Evolutionary conservation across 495 filamentous ascomycete genomes (phyloP).

Genomic region (Echria macrotheca): DNA sequence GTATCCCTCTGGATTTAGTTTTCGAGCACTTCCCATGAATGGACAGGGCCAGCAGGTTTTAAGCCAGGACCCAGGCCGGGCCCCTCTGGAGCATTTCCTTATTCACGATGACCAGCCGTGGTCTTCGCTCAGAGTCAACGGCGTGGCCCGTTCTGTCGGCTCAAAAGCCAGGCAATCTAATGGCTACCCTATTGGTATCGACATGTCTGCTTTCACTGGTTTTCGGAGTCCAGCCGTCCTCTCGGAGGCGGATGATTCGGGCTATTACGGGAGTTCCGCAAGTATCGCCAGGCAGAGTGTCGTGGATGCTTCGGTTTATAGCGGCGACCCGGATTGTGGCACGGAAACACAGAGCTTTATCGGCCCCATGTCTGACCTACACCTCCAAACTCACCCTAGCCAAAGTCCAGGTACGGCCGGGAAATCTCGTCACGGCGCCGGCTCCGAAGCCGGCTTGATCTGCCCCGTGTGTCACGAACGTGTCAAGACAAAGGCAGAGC

Average conservation of each 20-base stretch:
- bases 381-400: conserved; percentile 12
- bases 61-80: too few species aligned
- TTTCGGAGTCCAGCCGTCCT: conserved; percentile 20
- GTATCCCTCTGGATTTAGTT: too few species aligned
- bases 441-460: conserved; percentile 15
- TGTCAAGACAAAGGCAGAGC: conserved; percentile 46
- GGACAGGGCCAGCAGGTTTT: too few species aligned
- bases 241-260: conserved; percentile 63
- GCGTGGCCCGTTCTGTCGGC: too few species aligned
- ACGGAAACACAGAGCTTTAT: conserved; percentile 36
- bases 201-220: not conserved
- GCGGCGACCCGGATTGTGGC: conserved; percentile 33
- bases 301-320: conserved; percentile 45
- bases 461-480: conserved; percentile 31
- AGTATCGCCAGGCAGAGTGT: conserved; percentile 25
- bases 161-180: too few species aligned
- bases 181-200: not conserved
- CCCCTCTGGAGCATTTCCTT: too few species aligned
- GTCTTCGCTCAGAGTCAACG: too few species aligned
- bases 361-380: conserved; percentile 22
- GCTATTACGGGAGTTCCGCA: conserved; percentile 48
- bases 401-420: conserved; percentile 13
- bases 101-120: too few species aligned
- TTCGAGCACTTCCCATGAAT: too few species aligned
- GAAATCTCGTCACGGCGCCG: too few species aligned